These are phyloP conservation scores for Xylaria sp. DNA, from an alignment of 2,329 filamentous ascomycete genomes.

Conservation along the genomic window DNA sequence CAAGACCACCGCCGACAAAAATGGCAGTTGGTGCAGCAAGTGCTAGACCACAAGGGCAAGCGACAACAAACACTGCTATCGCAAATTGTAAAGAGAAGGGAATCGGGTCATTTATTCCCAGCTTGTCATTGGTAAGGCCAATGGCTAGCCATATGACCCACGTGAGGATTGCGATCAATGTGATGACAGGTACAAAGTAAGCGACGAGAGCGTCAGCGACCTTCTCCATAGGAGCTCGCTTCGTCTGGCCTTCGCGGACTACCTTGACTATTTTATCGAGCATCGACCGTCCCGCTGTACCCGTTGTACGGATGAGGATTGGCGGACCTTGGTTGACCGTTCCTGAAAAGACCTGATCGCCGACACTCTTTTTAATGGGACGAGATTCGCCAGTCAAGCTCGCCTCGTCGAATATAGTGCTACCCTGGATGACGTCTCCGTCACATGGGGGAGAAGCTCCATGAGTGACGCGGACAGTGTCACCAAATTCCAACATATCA, in stretches of 20 bases:
- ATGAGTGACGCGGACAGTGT: constrained; percentile 78
- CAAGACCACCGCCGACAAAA: constrained; percentile 83
- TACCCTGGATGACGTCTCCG: constrained; percentile 72
- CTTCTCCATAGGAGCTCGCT: constrained; percentile 79
- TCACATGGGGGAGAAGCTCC: constrained; percentile 89
- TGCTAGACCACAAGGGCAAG: constrained; percentile 85
- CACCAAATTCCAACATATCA: constrained; percentile 80
- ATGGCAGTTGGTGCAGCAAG: constrained; percentile 88
- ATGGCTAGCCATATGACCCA: constrained; percentile 78
- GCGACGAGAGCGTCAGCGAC: constrained; percentile 78
- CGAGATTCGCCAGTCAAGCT: constrained; percentile 85
- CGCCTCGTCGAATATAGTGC: constrained; percentile 85
- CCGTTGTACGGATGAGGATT: constrained; percentile 71
- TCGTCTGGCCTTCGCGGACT: constrained; percentile 81
- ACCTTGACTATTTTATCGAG: constrained; percentile 82
- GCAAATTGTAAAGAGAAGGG: constrained; percentile 81
- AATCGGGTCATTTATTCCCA: constrained; percentile 48
- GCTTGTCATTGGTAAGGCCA: constrained; percentile 68
- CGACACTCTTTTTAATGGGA: constrained; percentile 70
- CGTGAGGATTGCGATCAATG: constrained; percentile 74
- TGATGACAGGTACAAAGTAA: constrained; percentile 81
- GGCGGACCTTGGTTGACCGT: constrained; percentile 78
- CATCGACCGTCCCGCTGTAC: constrained; percentile 76
- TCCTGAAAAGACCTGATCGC: constrained; percentile 76
- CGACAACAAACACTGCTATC: constrained; percentile 87